A percentile compares a stretch with the other conserved stretches of the same genome.
These are phyloP conservation scores for Closterium sp. DNA, from an alignment of 139 green algal genomes.

Conservation along the genomic window DNA sequence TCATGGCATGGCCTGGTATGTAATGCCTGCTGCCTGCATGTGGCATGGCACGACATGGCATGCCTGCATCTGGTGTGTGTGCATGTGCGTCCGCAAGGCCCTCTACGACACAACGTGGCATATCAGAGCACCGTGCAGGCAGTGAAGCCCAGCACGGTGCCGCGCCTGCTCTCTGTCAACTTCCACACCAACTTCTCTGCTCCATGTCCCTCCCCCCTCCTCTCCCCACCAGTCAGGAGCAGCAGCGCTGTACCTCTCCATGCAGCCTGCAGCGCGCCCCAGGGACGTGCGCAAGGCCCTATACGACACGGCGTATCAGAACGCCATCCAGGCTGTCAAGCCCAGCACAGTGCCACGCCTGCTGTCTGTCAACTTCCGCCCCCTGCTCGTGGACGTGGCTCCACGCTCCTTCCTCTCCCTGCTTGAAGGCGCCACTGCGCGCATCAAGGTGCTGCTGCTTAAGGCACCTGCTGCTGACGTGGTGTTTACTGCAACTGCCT, in stretches of 20 bases:
- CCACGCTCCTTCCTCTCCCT: not conserved
- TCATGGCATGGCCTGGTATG: not conserved
- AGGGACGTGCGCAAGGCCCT: conserved; percentile 17
- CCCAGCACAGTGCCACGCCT: not conserved
- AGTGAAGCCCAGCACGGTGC: not conserved
- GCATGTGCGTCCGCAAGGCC: conserved; percentile 21
- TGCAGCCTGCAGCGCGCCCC: not conserved
- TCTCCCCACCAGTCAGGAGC: conserved; percentile 16
- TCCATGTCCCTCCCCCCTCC: no score
- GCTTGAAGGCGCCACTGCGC: not conserved
- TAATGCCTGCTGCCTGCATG: no score
- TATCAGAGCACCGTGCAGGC: no score
- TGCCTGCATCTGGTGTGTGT: not conserved
- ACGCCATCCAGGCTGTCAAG: not conserved
- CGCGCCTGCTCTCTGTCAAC: not conserved
- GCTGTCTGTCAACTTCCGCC: conserved; percentile 6
- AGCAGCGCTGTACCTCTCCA: conserved; percentile 26
- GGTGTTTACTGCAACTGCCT: not conserved
- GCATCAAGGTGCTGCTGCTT: not conserved
- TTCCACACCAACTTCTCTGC: no score
- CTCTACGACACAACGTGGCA: conserved; percentile 14
- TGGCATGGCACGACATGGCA: not conserved
- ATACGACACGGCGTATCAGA: not conserved
- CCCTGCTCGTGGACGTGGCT: not conserved
- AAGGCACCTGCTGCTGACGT: not conserved